Evolutionary conservation across 352 stramenopile species (phyloP).

Genomic region (Aphanomyces stellatus): DNA sequence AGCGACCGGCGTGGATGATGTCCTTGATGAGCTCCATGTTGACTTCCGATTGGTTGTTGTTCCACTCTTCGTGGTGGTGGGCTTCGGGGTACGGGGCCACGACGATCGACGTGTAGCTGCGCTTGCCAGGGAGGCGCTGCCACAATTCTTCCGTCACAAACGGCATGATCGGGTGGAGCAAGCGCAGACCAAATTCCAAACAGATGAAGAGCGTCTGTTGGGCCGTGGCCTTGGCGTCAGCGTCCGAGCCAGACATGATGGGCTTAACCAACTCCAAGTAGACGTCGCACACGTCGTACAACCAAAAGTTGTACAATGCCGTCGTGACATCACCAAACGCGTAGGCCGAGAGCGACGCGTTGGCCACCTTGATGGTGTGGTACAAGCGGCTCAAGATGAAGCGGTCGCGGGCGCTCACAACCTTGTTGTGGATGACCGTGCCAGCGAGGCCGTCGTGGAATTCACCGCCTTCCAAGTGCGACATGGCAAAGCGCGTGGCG

Average conservation of each 20-base stretch:
- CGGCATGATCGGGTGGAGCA: conserved; percentile 98
- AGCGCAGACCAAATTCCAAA: conserved; percentile 71
- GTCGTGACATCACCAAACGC: conserved; percentile 95
- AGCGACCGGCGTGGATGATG: conserved; percentile 92
- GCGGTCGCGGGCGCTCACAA: conserved; percentile 57
- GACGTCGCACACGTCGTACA: conserved; percentile 98
- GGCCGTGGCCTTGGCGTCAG: conserved; percentile 59
- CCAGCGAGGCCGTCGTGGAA: conserved; percentile 38
- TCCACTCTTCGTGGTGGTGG: conserved; percentile 58
- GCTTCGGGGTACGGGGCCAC: conserved; percentile 70
- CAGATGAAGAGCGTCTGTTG: conserved; percentile 83
- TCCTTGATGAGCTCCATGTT: conserved; percentile 92
- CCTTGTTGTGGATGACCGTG: conserved; percentile 52
- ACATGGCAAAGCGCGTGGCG: conserved; percentile 96
- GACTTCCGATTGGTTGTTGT: conserved; percentile 79
- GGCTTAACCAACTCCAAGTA: conserved; percentile 99
- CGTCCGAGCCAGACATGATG: conserved; percentile 85
- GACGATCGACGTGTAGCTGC: conserved; percentile 59
- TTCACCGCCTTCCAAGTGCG: conserved; percentile 88
- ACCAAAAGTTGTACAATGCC: conserved; percentile 95
- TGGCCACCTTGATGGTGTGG: conserved; percentile 44
- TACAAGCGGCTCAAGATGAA: conserved; percentile 80
- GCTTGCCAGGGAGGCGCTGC: conserved; percentile 74
- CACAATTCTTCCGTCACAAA: conserved; percentile 96
- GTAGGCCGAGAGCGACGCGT: conserved; percentile 87